Evolutionary conservation across 805 yeast species (phyloP), one percentile per base, ranked within the genome.

Genomic region (Nakazawaea anatomiae): DNA sequence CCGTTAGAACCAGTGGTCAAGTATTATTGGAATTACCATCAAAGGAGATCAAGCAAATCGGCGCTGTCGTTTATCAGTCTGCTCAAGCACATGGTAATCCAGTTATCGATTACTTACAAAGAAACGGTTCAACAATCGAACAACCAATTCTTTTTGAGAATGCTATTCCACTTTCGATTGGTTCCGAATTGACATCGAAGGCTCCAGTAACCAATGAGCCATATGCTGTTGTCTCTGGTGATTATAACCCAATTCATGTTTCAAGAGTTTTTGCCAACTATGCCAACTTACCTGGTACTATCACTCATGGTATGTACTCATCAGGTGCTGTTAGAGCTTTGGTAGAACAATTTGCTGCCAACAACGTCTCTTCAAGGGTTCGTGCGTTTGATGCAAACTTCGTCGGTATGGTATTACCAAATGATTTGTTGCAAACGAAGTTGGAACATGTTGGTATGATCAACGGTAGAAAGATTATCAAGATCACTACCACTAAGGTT

Each of bases 271-370:
- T 94, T 71, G 91, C 99, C 51, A 78, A 83, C 55, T 94, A 94
- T 67, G 98, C 96, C 43, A 83, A 83, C 63, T 77, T 94, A 64
- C 97, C 97, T 53, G 99, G 99, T 59, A 94, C 98, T 39, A 94
- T 94, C 63, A 94, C 99, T 38, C 99, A 95, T 65, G 99, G 99
- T 68, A 95, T 94, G 99, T 95, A 82, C 79, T 88, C 97, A 25
- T 87, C 96, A 65, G 99, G 97, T 55, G 80, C 96, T 56, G 92
- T 91, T 59, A 86, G 99, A 76, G 82, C 95, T 35, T 79, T 90
- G 66, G 97, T 94, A 60, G 99, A 94, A 75, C 87, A 89, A 69
- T 91, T 96, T 89, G 99, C 99, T 57, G 99, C 99, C 56, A 91
- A 90, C 70, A 90, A 94, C 69, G 91, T 89, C 60, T 94, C 97